Conservation (phyloP, 345 rosid genomes). For the Excoecaria cochinchinensis region DNA sequence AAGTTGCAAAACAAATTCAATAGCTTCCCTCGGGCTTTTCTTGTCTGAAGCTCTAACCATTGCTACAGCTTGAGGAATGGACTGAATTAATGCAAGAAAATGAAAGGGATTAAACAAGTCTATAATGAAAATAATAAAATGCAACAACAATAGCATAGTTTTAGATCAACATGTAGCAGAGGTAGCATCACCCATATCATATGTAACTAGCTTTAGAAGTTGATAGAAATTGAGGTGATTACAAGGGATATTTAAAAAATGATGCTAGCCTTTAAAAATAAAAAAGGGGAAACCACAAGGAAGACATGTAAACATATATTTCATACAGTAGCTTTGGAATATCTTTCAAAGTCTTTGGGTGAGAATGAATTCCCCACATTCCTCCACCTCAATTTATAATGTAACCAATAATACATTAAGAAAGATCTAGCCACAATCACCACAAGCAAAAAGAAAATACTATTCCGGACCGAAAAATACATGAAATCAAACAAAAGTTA, state of each 20-base stretch:
- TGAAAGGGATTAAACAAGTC: not conserved
- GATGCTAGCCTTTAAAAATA: not conserved
- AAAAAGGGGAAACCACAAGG: not conserved
- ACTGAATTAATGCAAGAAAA: slow-evolving; percentile 45
- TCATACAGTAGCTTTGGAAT: not conserved
- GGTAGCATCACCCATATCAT: not conserved
- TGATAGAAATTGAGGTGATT: not conserved
- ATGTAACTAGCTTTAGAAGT: not conserved
- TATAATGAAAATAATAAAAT: not conserved
- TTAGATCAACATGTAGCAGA: not conserved
- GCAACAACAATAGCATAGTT: not conserved
- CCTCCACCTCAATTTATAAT: too few species aligned
- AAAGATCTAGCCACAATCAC: too few species aligned
- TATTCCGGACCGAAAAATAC: too few species aligned
- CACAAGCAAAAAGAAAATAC: too few species aligned
- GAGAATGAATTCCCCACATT: not conserved
- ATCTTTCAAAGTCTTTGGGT: too few species aligned
- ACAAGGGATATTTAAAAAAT: not conserved
- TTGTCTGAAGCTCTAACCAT: slow-evolving; percentile 75
- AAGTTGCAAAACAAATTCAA: slow-evolving; percentile 93
- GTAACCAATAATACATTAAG: not conserved
- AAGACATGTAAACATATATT: too few species aligned
- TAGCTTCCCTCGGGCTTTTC: slow-evolving; percentile 97
- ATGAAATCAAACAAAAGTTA: too few species aligned
- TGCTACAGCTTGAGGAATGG: slow-evolving; percentile 91